Evolutionary conservation across 2,329 filamentous ascomycete genomes (phyloP).

Genomic region (Orbilia oligospora): DNA sequence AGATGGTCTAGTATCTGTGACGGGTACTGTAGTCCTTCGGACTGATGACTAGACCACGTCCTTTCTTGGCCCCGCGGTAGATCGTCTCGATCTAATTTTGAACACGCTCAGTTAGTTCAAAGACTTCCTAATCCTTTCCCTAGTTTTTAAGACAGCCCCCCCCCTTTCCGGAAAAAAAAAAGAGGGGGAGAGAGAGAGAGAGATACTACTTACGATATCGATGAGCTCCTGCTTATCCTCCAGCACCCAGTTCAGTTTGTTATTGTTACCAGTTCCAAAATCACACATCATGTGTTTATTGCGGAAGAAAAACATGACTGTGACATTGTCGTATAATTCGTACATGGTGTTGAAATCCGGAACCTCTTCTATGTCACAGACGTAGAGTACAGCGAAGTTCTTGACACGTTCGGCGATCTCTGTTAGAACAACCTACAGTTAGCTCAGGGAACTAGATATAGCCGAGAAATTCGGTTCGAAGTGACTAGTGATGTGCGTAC

Average conservation of each 20-base stretch:
- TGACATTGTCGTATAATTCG: constrained; percentile 94
- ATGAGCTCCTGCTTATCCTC: constrained; percentile 96
- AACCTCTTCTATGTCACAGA: constrained; percentile 92
- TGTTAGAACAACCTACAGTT: not conserved
- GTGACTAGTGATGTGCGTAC: too few species aligned
- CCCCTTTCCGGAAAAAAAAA: not conserved
- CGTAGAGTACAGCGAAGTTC: constrained; percentile 92
- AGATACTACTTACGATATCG: constrained; percentile 77
- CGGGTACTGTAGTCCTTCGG: constrained; percentile 78
- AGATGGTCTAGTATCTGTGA: constrained; percentile 63
- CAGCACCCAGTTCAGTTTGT: constrained; percentile 88
- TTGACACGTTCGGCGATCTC: constrained; percentile 91
- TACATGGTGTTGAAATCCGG: constrained; percentile 96
- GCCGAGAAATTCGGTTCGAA: too few species aligned
- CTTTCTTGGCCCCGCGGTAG: constrained; percentile 98
- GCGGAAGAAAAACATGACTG: constrained; percentile 99
- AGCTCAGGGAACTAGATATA: too few species aligned
- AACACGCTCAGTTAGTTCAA: too few species aligned
- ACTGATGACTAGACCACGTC: constrained; percentile 93
- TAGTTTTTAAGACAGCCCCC: too few species aligned
- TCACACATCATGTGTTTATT: constrained; percentile 99
- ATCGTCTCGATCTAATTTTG: constrained; percentile 84
- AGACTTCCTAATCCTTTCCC: too few species aligned
- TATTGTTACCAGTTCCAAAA: constrained; percentile 82
- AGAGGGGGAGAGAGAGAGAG: not conserved